A percentile compares a stretch with the other conserved stretches of the same genome.
phyloP scores from a whole-genome alignment of 441 rosid genomes.

The Arabidopsis hybrid region DNA sequence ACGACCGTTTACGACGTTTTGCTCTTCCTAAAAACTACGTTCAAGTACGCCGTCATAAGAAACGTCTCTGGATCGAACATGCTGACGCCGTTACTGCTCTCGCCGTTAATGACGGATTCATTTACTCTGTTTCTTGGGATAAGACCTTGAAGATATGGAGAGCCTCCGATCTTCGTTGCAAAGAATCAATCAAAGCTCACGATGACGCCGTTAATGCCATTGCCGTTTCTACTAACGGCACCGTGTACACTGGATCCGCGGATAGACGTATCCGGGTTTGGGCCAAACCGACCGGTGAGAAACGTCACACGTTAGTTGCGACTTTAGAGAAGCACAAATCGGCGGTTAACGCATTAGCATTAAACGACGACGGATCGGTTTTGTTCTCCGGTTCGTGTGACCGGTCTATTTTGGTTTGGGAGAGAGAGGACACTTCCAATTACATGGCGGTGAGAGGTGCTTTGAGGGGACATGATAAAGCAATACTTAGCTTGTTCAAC shows the following conservation, averaged over 20 bases:
- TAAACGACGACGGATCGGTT: slow-evolving; percentile 73
- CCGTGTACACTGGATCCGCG: slow-evolving; percentile 87
- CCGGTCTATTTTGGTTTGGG: slow-evolving; percentile 94
- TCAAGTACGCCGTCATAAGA: slow-evolving; percentile 74
- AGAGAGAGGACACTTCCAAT: slow-evolving; percentile 76
- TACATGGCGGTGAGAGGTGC: slow-evolving; percentile 84
- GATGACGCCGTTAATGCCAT: slow-evolving; percentile 87
- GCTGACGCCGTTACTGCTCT: slow-evolving; percentile 89
- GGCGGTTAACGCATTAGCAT: slow-evolving; percentile 82
- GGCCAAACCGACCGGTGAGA: slow-evolving; percentile 59
- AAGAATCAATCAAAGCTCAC: slow-evolving; percentile 75
- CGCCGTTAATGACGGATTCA: slow-evolving; percentile 61
- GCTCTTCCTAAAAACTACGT: slow-evolving; percentile 82
- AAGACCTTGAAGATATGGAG: slow-evolving; percentile 83
- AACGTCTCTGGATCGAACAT: slow-evolving; percentile 84
- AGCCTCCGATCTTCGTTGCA: slow-evolving; percentile 69
- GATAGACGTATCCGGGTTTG: slow-evolving; percentile 82
- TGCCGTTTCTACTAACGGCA: slow-evolving; percentile 66
- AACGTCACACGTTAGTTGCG: slow-evolving; percentile 60
- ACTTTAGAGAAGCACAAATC: slow-evolving; percentile 86
- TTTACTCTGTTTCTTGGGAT: slow-evolving; percentile 95
- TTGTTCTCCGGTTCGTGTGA: slow-evolving; percentile 95
- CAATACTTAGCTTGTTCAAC: slow-evolving; percentile 67
- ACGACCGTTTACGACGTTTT: slow-evolving; percentile 78
- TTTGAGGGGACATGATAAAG: slow-evolving; percentile 79